These are phyloP conservation scores for Hortiboletus flavorubellus DNA, from an alignment of 768 basidiomycete genomes.

Conservation along the genomic window DNA sequence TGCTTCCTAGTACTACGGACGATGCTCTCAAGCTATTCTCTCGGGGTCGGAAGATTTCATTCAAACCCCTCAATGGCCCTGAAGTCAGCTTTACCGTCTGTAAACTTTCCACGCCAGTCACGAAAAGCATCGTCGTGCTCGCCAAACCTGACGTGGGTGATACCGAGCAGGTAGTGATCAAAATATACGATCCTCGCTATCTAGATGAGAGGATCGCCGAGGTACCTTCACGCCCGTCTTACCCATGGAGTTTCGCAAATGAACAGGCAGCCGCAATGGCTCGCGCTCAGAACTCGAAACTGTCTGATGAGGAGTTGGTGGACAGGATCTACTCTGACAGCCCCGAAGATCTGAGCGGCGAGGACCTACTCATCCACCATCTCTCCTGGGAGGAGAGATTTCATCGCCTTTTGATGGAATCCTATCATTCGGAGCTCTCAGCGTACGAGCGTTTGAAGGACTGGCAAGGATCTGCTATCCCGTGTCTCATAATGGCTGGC, in stretches of 20 bases:
- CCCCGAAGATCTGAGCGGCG: neutral
- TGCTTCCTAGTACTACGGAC: neutral
- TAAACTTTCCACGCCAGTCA: constrained; percentile 1
- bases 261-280: constrained; percentile 1
- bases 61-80: neutral
- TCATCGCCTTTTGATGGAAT: neutral
- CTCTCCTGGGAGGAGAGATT: neutral
- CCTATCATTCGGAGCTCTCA: neutral
- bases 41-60: neutral
- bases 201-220: neutral
- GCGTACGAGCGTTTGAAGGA: neutral
- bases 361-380: neutral
- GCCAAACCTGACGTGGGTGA: neutral
- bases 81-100: neutral
- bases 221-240: neutral
- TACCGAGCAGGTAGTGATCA: neutral
- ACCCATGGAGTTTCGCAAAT: neutral
- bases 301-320: neutral
- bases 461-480: constrained; percentile 1
- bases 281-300: neutral
- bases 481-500: neutral
- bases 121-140: neutral
- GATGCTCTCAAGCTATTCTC: constrained; percentile 2
- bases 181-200: constrained; percentile 9
- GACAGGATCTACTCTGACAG: neutral